Conservation (phyloP, 345 rosid genomes). For the Hibiscus mutabilis region DNA sequence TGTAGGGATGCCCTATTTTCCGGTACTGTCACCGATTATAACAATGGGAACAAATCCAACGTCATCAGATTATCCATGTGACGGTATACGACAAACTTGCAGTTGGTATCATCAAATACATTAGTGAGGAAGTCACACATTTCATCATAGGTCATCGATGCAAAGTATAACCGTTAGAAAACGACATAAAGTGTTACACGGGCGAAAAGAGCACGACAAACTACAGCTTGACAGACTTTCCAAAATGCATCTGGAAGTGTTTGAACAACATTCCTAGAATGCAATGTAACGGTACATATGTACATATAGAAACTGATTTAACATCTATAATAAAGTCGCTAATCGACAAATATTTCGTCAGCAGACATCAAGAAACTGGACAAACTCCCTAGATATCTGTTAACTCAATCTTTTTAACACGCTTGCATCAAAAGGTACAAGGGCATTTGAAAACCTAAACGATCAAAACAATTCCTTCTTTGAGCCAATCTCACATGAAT, state of each 20-base stretch:
- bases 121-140: not conserved
- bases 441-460: not conserved
- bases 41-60: not conserved
- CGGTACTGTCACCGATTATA: not conserved
- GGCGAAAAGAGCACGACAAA: not conserved
- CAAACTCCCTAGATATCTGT: not conserved
- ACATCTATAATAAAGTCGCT: not conserved
- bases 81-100: constrained; percentile 10
- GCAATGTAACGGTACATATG: not conserved
- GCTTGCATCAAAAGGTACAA: not conserved
- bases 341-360: not conserved
- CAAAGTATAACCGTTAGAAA: not conserved
- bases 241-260: not conserved
- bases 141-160: not conserved
- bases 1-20: not conserved
- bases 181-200: not conserved
- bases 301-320: not conserved
- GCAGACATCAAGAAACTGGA: not conserved
- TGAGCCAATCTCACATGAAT: not conserved
- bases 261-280: not conserved
- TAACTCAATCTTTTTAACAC: not conserved
- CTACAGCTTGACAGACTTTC: not conserved
- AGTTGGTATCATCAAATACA: not conserved
- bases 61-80: not conserved
- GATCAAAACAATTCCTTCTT: not conserved